These are phyloP conservation scores for Sicyos baderoa DNA, from an alignment of 306 rosid genomes.

Conservation along the genomic window DNA sequence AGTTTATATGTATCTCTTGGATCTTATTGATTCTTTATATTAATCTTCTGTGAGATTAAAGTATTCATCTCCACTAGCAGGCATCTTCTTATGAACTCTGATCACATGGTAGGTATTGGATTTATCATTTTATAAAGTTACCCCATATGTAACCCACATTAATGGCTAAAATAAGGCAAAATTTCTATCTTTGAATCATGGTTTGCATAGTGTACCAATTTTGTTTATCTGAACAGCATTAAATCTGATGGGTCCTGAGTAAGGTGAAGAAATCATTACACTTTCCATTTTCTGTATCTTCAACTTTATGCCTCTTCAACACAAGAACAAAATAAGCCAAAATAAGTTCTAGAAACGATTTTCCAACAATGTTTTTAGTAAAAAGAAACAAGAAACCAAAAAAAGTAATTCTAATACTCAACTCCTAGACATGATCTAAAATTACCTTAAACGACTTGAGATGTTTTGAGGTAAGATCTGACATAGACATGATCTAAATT, in stretches of 20 bases:
- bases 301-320: neutral
- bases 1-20: neutral
- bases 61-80: neutral
- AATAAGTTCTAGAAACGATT: neutral
- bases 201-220: neutral
- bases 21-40: slow-evolving; percentile 4
- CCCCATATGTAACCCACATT: slow-evolving; percentile 6
- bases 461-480: neutral
- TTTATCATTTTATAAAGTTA: neutral
- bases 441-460: neutral
- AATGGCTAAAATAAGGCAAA: slow-evolving; percentile 2
- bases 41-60: neutral
- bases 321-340: neutral
- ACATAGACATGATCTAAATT: neutral
- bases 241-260: slow-evolving; percentile 14
- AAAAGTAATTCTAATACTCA: neutral
- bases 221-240: neutral
- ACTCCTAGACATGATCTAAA: neutral
- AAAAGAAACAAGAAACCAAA: neutral
- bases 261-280: slow-evolving; percentile 3
- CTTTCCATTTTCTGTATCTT: neutral
- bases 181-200: neutral
- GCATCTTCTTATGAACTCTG: slow-evolving; percentile 11
- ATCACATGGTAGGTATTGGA: slow-evolving; percentile 26
- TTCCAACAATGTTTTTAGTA: neutral